Conservation (phyloP, 805 yeast genomes). For the Nakazawaea molendinolei region DNA sequence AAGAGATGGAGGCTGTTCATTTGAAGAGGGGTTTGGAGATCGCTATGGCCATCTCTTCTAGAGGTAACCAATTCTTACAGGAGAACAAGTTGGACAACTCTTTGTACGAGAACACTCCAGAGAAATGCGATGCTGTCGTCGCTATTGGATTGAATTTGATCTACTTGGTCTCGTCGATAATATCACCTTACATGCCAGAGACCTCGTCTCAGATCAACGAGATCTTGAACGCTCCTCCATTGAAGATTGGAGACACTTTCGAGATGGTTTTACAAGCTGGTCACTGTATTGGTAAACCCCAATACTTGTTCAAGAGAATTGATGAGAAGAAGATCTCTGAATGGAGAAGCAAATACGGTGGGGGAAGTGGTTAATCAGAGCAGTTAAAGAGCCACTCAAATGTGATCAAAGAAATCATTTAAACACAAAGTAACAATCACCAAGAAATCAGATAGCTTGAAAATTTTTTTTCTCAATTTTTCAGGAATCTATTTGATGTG, state of each 20-base stretch:
- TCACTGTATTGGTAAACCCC: slow-evolving; percentile 85
- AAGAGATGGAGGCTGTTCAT: slow-evolving; percentile 70
- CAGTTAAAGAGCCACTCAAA: slow-evolving; percentile 12
- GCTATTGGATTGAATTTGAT: slow-evolving; percentile 87
- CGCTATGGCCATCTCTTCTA: slow-evolving; percentile 85
- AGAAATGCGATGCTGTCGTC: slow-evolving; percentile 83
- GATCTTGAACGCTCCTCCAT: slow-evolving; percentile 77
- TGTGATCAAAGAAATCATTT: slow-evolving; percentile 12
- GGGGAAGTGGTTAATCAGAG: slow-evolving; percentile 39
- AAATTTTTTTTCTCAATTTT: background rate
- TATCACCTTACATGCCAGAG: slow-evolving; percentile 88
- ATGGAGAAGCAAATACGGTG: slow-evolving; percentile 87
- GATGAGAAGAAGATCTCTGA: slow-evolving; percentile 82
- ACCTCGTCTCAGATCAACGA: slow-evolving; percentile 62
- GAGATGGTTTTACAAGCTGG: slow-evolving; percentile 65
- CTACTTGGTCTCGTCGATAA: slow-evolving; percentile 75
- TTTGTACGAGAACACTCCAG: slow-evolving; percentile 68
- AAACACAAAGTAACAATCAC: background rate
- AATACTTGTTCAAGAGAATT: slow-evolving; percentile 86
- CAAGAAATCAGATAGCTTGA: background rate
- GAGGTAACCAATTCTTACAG: slow-evolving; percentile 94
- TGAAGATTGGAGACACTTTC: slow-evolving; percentile 73
- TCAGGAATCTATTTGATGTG: background rate
- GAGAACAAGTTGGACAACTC: slow-evolving; percentile 93
- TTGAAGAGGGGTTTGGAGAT: slow-evolving; percentile 85